Base-by-base conservation (phyloP, 2,329 filamentous ascomycete species). In the Reticulascus tulasneorum region DNA sequence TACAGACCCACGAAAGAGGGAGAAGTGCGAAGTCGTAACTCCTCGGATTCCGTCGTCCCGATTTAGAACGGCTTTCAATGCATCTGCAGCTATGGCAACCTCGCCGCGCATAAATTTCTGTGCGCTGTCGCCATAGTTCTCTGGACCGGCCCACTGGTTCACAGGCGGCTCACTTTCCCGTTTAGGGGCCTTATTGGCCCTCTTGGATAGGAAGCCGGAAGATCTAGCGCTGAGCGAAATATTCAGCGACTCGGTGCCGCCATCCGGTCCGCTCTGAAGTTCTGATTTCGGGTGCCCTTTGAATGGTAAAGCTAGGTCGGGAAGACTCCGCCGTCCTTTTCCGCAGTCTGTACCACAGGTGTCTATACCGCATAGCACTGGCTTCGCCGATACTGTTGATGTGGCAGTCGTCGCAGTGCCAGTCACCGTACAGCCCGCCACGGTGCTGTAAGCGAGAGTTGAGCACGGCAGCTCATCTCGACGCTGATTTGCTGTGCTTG, bases 371-470 rank as follows among this genome's bases (percentile, higher is more conserved):
- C 31, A 33, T 11, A 19, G 19, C 7, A 19, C 16, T 13, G 24
- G 17, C 27, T 17, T 25, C 17, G n/a, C 17, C 9, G 35, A 31
- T 9, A 29, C 16, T 4, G 28, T 37, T 2, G 4, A 11, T 4
- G 16, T 37, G 11, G 23, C 28, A 0, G 35, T 37, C 10, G 28
- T 32, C 19, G 28, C 28, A 11, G 17, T 29, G 7, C 23, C 28
- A 3, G 13, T 37, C 8, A 16, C 28, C 17, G 23, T 37, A 24
- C 35, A 37, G 17, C 35, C 28, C 4, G 35, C 32, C 23, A 37
- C 2, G 9, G 35, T 37, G 10, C 28, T 37, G 23, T 37, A 37
- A 1, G 35, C 28, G 23, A 7, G 9, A 17, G 10, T 33, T n/a
- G 1, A 3, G 19, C 13, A 7, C 6, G 10, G 24, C 21, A 16